Evolutionary conservation across 2,329 filamentous ascomycete species (phyloP).

Genomic region (Colletotrichum sidae): DNA sequence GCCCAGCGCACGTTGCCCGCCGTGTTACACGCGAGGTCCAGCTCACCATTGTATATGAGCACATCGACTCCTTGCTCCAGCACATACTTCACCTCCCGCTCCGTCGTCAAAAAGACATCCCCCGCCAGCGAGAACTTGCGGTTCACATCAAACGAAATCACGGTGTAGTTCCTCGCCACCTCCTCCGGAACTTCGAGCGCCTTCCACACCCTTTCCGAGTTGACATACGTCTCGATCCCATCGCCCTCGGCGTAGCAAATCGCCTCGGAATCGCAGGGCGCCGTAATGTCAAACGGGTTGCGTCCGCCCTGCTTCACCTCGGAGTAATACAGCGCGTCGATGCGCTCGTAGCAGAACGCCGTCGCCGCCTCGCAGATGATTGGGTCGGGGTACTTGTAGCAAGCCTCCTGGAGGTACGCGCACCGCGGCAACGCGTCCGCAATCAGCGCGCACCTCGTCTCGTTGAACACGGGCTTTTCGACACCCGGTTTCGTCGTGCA

Average conservation of each 20-base stretch:
- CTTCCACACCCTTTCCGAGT: constrained; percentile 37
- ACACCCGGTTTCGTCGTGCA: constrained; percentile 40
- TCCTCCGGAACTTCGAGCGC: constrained; percentile 39
- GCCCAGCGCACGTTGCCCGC: constrained; percentile 49
- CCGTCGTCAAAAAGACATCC: constrained; percentile 30
- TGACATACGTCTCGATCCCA: constrained; percentile 42
- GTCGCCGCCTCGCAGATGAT: constrained; percentile 53
- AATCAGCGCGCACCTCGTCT: constrained; percentile 38
- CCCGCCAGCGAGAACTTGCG: constrained; percentile 37
- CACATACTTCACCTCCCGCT: constrained; percentile 13
- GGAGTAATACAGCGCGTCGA: constrained; percentile 53
- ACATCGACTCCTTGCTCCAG: constrained; percentile 38
- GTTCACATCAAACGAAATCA: constrained; percentile 27
- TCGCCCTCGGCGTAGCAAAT: constrained; percentile 50
- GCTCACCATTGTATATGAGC: constrained; percentile 42
- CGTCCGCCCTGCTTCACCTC: constrained; percentile 52
- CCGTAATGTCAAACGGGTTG: constrained; percentile 57
- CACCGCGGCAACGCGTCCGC: constrained; percentile 57
- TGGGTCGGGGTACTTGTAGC: constrained; percentile 51
- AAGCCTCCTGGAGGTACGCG: constrained; percentile 52
- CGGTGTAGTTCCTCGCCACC: constrained; percentile 21
- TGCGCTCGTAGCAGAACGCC: constrained; percentile 50
- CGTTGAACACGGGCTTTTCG: constrained; percentile 36
- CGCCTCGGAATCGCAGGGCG: constrained; percentile 49
- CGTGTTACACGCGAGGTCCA: constrained; percentile 40